A percentile compares a stretch with the other conserved stretches of the same genome.
These are phyloP conservation scores for Fusarium guadeloupense DNA, from an alignment of 2,329 filamentous ascomycete genomes.

Conservation along the genomic window DNA sequence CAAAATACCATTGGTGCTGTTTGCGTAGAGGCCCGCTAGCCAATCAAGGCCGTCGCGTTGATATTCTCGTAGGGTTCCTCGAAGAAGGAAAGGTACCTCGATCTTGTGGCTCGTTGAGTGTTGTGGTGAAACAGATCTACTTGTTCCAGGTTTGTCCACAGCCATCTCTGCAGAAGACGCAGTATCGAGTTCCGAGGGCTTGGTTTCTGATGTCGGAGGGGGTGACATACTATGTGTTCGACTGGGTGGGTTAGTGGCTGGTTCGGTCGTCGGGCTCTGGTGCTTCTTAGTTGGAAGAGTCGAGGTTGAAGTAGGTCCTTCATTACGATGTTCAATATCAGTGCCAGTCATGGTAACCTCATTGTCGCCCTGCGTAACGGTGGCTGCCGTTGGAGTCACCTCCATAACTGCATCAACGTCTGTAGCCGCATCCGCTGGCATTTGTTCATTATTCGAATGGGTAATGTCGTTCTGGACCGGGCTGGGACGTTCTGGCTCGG, in stretches of 20 bases:
- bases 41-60: constrained; percentile 98
- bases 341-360: constrained; percentile 48
- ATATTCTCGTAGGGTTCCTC: constrained; percentile 91
- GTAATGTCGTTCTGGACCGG: constrained; percentile 11
- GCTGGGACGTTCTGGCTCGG: constrained; percentile 35
- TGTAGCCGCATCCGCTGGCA: background rate
- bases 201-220: constrained; percentile 58
- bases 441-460: background rate
- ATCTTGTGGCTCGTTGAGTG: constrained; percentile 63
- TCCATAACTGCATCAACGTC: background rate
- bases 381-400: background rate
- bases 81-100: constrained; percentile 81
- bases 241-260: constrained; percentile 54
- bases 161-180: constrained; percentile 51
- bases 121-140: constrained; percentile 49
- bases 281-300: constrained; percentile 44
- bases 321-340: constrained; percentile 20
- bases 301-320: constrained; percentile 34
- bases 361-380: background rate
- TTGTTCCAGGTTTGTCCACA: constrained; percentile 42
- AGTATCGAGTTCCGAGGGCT: constrained; percentile 60
- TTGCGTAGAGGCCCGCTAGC: constrained; percentile 91
- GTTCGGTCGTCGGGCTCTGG: constrained; percentile 55
- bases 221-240: constrained; percentile 58
- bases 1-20: constrained; percentile 93